Base-by-base conservation (phyloP, 768 basidiomycete species). In the Termitomyces sp. region DNA sequence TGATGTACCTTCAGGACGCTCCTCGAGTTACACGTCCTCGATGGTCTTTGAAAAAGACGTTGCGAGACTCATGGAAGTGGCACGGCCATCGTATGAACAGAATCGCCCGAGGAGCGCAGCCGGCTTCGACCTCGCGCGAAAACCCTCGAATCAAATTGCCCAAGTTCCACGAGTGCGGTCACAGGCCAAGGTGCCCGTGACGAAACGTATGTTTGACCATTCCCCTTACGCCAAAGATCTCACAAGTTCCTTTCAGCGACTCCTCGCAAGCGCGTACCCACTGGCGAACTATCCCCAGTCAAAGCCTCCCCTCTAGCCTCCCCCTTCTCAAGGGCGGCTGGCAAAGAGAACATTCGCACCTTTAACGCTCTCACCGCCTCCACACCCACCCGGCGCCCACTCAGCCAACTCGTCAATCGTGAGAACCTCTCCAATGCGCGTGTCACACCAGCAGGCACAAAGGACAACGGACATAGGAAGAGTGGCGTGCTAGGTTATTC, bases 21-120 rank as follows among this genome's bases (percentile, higher is more conserved):
- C 80, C 4, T 67, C 80, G 12, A 82, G 80, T 59, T 76, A 75
- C 58, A 72, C 73, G 20, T 76, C 74, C 14, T 77, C 79, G 12
- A 63, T 80, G 27, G 74, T 77, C 22, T 80, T 82, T 59, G 79
- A 82, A 65, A 80, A 77, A 63, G 80, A 82, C 60, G 55, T 74
- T 55, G 67, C 75, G 46, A 76, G 74, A 60, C 65, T 80, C 36
- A 59, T 74, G 62, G 64, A 68, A 62, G 46, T 66, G 42, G 70
- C 76, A 5, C 70, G 75, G 22, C 67, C 74, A 27, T 62, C 64
- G 42, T 72, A 69, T 58, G 62, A 60, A 47, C 69, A 68, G 27
- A 24, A 20, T 12, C 67, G 69, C 52, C 62, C 66, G 7, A 59
- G 60, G 18, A 71, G 69, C 1, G 75, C 76, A 2, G 74, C 76